Evolutionary conservation across 352 stramenopile genomes (phyloP), one percentile per base, ranked within the genome.

Genomic region (Phytophthora sansomeana): DNA sequence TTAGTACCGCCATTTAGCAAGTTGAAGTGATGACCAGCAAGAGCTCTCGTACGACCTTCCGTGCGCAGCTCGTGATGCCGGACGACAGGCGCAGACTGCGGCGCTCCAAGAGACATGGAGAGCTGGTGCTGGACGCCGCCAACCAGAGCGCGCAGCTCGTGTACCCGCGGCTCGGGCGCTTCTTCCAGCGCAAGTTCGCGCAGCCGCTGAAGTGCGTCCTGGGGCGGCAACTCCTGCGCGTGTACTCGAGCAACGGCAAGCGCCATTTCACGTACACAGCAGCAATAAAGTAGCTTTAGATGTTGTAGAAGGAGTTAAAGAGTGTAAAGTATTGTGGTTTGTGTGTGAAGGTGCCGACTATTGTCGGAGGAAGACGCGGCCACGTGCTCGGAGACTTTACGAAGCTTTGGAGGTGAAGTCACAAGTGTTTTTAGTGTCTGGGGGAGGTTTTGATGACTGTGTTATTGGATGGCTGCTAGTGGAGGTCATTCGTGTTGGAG

Each of bases 161-260:
- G 54, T 87, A 87, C 58, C 78, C 78, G 29, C 70, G 67, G 9
- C 49, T 81, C 17, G 62, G 55, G 9, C 46, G 64, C 6, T 52
- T 85, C 44, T 88, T 82, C 61, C 58, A 67, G 53, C 62, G 81
- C 58, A 82, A 57, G 43, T 87, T 88, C 58, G 67, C 75, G 39
- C 80, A 88, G 68, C 81, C 81, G 30, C 62, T 74, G n/a, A 81
- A 80, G 64, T 83, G 70, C 43, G 54, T 88, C 51, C 32, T 77
- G 7, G 68, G 77, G 26, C 69, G 66, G 49, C 72, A 70, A 38
- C 55, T 85, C 32, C 52, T 87, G 49, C 81, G 77, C 16, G 47
- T 90, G 36, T 78, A 77, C 49, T 87, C 75, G 10, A 80, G 65
- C 61, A 75, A 78, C 35, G 78, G 78, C 35, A 76, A 64, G 24